Conservation (phyloP, 371 early-diverging fungal species). For the Antonospora locustae region DNA sequence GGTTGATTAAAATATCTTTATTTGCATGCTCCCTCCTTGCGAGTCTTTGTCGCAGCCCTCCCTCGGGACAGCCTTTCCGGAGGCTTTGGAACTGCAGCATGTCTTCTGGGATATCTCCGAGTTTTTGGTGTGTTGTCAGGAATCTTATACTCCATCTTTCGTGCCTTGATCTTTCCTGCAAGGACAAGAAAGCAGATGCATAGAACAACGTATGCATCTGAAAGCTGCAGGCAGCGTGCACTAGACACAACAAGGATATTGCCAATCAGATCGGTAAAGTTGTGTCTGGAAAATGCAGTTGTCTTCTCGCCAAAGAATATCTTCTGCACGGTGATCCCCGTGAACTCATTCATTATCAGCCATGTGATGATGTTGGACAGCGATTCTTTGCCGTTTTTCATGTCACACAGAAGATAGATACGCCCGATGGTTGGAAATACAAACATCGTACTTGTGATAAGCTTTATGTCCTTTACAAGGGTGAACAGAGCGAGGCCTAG, state of each 20-base stretch:
- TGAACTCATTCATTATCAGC: conserved; percentile 18
- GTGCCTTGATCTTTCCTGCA: not conserved
- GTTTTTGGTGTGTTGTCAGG: not conserved
- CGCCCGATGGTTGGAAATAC: conserved; percentile 24
- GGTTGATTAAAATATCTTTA: conserved; percentile 39
- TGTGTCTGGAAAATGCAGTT: not conserved
- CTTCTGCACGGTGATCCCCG: conserved; percentile 9
- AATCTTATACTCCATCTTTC: not conserved
- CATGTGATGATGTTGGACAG: conserved; percentile 8
- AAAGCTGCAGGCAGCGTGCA: not conserved
- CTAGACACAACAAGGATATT: not conserved
- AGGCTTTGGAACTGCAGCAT: not conserved
- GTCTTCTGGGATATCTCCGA: conserved; percentile 5
- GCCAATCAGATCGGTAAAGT: conserved; percentile 12
- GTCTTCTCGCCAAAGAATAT: conserved; percentile 11
- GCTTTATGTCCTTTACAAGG: conserved; percentile 5
- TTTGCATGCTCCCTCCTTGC: not conserved
- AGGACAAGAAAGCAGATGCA: not conserved
- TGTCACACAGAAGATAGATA: conserved; percentile 4
- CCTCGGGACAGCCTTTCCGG: conserved; percentile 3
- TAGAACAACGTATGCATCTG: not conserved
- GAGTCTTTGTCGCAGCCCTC: not conserved
- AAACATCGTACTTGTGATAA: not conserved
- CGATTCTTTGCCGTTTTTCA: conserved; percentile 17
- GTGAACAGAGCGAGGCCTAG: conserved; percentile 20